Evolutionary conservation across 1,284 basidiomycete genomes (phyloP).

Genomic region (Apiotrichum siamense): DNA sequence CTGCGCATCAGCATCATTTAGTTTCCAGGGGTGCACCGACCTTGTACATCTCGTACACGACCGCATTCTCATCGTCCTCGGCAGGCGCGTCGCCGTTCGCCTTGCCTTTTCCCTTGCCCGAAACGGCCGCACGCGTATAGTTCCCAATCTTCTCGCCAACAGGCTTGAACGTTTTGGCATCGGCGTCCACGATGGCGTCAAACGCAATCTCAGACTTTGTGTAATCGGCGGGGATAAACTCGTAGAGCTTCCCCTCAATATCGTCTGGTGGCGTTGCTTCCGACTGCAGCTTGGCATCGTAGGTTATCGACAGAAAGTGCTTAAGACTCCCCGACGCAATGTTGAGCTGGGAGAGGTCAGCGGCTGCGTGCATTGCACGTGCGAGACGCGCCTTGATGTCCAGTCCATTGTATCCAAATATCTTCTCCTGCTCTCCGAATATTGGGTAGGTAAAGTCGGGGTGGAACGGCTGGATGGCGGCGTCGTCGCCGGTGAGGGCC

Average conservation of each 20-base stretch:
- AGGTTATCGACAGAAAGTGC: conserved; percentile 66
- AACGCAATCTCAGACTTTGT: conserved; percentile 63
- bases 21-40: conserved; percentile 47
- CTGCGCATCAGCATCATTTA: conserved; percentile 50
- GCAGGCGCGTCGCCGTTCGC: conserved; percentile 42
- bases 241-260: conserved; percentile 67
- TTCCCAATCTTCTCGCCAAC: conserved; percentile 67
- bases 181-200: conserved; percentile 61
- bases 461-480: conserved; percentile 60
- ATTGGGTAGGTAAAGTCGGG: conserved; percentile 89
- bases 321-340: conserved; percentile 81
- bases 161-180: conserved; percentile 69
- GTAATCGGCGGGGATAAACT: conserved; percentile 75
- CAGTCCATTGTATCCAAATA: conserved; percentile 86
- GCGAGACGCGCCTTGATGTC: conserved; percentile 71
- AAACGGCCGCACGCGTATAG: conserved; percentile 56
- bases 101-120: conserved; percentile 54
- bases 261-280: conserved; percentile 76
- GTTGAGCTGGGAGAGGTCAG: conserved; percentile 54
- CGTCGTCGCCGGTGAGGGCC: conserved; percentile 55
- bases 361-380: no score
- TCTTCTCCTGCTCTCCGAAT: conserved; percentile 91
- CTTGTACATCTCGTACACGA: conserved; percentile 79
- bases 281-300: conserved; percentile 61
- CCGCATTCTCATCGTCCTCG: conserved; percentile 56